Percentiles rank a stretch among this genome's conserved stretches.
These are phyloP conservation scores for Ceriops tagal DNA, from an alignment of 345 rosid species.

Conservation along the genomic window DNA sequence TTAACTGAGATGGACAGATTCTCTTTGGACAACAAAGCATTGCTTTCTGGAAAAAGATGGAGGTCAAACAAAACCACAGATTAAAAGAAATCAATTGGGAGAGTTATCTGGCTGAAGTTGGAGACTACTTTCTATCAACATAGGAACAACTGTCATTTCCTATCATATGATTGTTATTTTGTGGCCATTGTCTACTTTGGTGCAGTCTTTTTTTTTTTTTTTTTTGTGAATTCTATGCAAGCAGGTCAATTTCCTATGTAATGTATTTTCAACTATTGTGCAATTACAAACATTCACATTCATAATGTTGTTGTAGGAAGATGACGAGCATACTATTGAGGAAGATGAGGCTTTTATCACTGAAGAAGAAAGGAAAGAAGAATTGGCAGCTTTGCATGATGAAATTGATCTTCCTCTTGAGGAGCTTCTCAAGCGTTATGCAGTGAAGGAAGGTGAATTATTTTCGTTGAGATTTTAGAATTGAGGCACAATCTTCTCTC, in stretches of 20 bases:
- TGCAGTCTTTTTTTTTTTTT: background rate
- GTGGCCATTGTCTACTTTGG: background rate
- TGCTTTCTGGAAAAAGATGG: too few relatives aligned
- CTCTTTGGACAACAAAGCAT: too few relatives aligned
- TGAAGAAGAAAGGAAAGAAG: conserved; percentile 82
- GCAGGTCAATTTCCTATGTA: background rate
- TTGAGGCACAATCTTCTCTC: background rate
- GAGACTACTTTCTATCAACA: too few relatives aligned
- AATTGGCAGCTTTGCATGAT: conserved; percentile 73
- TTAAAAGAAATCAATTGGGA: too few relatives aligned
- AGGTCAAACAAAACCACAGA: too few relatives aligned
- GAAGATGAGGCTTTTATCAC: conserved; percentile 91
- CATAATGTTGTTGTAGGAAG: conserved; percentile 73
- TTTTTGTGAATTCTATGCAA: background rate
- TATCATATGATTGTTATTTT: background rate
- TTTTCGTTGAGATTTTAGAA: background rate
- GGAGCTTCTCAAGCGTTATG: conserved; percentile 74
- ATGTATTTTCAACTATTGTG: conserved; percentile 1
- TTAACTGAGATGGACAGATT: background rate
- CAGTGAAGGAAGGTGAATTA: conserved; percentile 44
- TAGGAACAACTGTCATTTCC: too few relatives aligned
- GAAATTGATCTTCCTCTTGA: conserved; percentile 86
- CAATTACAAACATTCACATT: background rate
- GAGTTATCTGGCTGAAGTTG: too few relatives aligned
- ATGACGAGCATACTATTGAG: conserved; percentile 89